Base-by-base conservation (phyloP, 371 early-diverging fungal genomes). In the Saksenaea oblongispora region DNA sequence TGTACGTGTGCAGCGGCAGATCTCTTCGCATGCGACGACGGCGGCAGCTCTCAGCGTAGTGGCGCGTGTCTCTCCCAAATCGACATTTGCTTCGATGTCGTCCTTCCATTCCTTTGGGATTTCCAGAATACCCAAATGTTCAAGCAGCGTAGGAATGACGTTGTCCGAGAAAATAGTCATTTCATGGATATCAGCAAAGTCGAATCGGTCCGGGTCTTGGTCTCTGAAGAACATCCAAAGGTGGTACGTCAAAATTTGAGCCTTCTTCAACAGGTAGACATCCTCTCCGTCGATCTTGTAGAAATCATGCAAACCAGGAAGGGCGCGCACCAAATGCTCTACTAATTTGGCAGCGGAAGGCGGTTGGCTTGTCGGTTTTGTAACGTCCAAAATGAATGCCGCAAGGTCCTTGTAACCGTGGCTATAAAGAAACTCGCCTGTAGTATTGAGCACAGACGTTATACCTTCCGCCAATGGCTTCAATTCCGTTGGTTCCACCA, bases 81-180 rank as follows among this genome's bases (percentile, higher is more conserved):
- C 87, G 22, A 72, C 63, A n/a, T 78, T 77, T 0, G 61, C 67
- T 3, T 72, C 67, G 44, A 93, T 80, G 35, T 84, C 84, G 9
- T 71, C 62, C 44, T 76, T 61, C 73, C 92, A 76, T 14, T 34
- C 65, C 7, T 80, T 71, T 4, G 91, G 88, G 5, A 87, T 58
- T 7, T 76, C 65, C 47, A 90, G 47, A 8, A 87, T 65, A 5
- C 85, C 86, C 5, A 85, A 70, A 56, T 88, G 76, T 17, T 69
- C 71, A 62, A 91, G 66, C 68, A 91, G 68, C 1, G 90, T 85
- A 8, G 92, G 92, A 18, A 92, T 82, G 9, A 90, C 90, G 67
- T 89, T 91, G 61, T 92, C 92, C 0, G 87, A 85, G 69, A 90
- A 90, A 24, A 92, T 74, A 0, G 93, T 90, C 61, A 91, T 66